Base-by-base conservation (phyloP, 257 asterid species). In the Solanum peruvianum region DNA sequence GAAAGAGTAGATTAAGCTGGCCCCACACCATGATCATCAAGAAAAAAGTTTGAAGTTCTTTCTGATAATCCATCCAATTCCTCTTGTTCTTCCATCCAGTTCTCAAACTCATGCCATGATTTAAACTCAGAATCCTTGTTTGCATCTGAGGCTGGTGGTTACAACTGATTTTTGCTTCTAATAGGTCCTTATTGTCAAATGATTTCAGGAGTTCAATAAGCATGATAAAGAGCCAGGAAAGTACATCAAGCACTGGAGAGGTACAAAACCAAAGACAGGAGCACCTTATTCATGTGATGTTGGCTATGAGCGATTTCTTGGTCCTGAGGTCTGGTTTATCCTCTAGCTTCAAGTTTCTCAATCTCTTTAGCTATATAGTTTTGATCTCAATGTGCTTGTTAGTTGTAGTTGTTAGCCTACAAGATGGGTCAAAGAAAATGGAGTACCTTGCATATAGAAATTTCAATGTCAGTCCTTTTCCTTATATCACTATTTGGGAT, bases 231-330 rank as follows among this genome's bases (percentile, higher is more conserved):
- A 97, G 85, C 99, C 99, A 33, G 88, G 94, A 69, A 97, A 94
- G 89, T 96, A 95, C 86, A 85, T 96, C 76, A 94, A 95, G 90
- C 99, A 96, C 66, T 96, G 99, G 99, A 96, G 91, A 89, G 99
- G 99, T 76, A 92, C 93, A 84, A 97, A 97, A 90, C 98, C 98
- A 85, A 96, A 92, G 92, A 97, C 99, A 2, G 99, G 99, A 88
- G 99, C 99, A 70, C 95, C 99, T 5, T 96, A 96, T 87, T 82
- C 98, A 84, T 97, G 99, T 91, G 99, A 97, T 88, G 82, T 97
- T 67, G 99, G 99, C 92, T 97, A 97, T 90, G 99, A 97, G 87
- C 93, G 98, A 84, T 97, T 97, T 90, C 99, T 97, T 88, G 99
- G 99, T 82, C 99, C 99, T 23, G 99, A 97, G 99, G 99, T 95